phyloP scores from a whole-genome alignment of 805 yeast species.

The Wickerhamiella domercqiae region DNA sequence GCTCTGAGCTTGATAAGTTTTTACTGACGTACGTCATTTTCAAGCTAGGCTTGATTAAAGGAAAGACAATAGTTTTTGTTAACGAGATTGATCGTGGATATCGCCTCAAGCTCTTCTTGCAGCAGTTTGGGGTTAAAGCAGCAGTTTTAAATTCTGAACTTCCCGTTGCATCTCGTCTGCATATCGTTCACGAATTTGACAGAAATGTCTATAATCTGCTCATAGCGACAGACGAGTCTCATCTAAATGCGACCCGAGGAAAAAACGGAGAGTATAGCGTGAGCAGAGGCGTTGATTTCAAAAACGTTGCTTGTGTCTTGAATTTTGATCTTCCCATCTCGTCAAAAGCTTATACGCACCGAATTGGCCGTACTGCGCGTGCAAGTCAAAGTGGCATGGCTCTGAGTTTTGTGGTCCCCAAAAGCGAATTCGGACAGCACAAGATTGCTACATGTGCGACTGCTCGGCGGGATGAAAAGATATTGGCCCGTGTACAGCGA shows the following conservation, averaged over 20 bases:
- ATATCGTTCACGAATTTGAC: slow-evolving; percentile 90
- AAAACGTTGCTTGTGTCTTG: slow-evolving; percentile 88
- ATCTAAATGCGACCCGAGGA: slow-evolving; percentile 25
- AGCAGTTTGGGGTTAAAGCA: slow-evolving; percentile 83
- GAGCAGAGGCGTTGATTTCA: slow-evolving; percentile 92
- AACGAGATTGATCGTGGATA: slow-evolving; percentile 93
- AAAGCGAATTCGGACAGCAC: slow-evolving; percentile 76
- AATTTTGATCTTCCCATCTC: slow-evolving; percentile 89
- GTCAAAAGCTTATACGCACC: slow-evolving; percentile 77
- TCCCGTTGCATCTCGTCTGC: slow-evolving; percentile 84
- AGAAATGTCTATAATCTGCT: slow-evolving; percentile 71
- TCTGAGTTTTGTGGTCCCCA: slow-evolving; percentile 76
- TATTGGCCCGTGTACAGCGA: slow-evolving; percentile 56
- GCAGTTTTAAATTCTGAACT: slow-evolving; percentile 84
- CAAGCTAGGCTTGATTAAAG: slow-evolving; percentile 75
- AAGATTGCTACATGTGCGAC: slow-evolving; percentile 56
- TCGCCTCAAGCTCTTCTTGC: slow-evolving; percentile 74
- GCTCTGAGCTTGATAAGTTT: slow-evolving; percentile 83
- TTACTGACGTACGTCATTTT: slow-evolving; percentile 79
- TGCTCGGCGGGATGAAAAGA: slow-evolving; percentile 75
- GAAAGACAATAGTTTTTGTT: slow-evolving; percentile 81
- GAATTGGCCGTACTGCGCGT: slow-evolving; percentile 95
- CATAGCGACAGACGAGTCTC: slow-evolving; percentile 89
- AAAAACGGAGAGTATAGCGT: slow-evolving; percentile 60
- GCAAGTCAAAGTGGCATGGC: slow-evolving; percentile 95